These are phyloP conservation scores for Candida montana DNA, from an alignment of 805 yeast genomes.

Conservation along the genomic window DNA sequence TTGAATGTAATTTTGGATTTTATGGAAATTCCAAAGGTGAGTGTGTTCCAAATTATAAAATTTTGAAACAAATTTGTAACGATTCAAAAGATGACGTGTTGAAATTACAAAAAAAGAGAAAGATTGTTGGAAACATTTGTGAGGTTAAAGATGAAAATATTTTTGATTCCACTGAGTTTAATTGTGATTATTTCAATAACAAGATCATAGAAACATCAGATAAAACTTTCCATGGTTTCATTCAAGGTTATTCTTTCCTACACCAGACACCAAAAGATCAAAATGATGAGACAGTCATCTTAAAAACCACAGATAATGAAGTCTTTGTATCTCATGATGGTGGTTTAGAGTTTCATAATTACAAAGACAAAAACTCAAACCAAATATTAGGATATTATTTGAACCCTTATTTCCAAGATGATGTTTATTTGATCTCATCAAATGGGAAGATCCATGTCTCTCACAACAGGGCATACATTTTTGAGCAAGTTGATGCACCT, in stretches of 20 bases:
- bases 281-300: slow-evolving; percentile 57
- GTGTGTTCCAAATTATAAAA: slow-evolving; percentile 41
- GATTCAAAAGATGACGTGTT: slow-evolving; percentile 17
- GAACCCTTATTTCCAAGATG: slow-evolving; percentile 55
- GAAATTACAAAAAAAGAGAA: slow-evolving; percentile 12
- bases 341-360: slow-evolving; percentile 16
- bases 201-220: slow-evolving; percentile 26
- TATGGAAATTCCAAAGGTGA: slow-evolving; percentile 30
- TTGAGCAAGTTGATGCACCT: slow-evolving; percentile 34
- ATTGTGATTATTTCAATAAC: slow-evolving; percentile 20
- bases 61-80: slow-evolving; percentile 31
- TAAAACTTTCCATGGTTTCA: slow-evolving; percentile 43
- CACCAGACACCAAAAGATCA: slow-evolving; percentile 32
- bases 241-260: slow-evolving; percentile 54
- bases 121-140: slow-evolving; percentile 22
- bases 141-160: slow-evolving; percentile 9
- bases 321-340: slow-evolving; percentile 60
- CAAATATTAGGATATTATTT: slow-evolving; percentile 44
- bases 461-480: slow-evolving; percentile 52
- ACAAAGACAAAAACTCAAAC: slow-evolving; percentile 20
- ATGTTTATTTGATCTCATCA: slow-evolving; percentile 24
- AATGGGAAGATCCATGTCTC: slow-evolving; percentile 43
- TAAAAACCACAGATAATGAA: slow-evolving; percentile 46
- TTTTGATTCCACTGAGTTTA: slow-evolving; percentile 11
- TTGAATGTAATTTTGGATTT: slow-evolving; percentile 64